A percentile compares a stretch with the other conserved stretches of the same genome.
Conservation (phyloP, 371 early-diverging fungal species). For the Mortierella sp. region DNA sequence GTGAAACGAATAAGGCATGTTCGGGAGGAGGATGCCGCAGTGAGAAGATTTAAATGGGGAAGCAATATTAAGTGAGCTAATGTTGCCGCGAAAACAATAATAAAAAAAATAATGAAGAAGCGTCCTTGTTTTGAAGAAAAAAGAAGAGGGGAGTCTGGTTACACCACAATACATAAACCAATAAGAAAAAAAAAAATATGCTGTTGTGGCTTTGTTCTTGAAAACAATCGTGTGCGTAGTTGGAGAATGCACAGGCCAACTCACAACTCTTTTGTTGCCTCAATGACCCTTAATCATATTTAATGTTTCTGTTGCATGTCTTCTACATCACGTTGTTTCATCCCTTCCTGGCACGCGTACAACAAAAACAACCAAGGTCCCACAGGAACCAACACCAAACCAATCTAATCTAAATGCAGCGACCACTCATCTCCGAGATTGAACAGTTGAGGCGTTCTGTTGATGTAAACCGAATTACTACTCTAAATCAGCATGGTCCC, state of each 20-base stretch:
- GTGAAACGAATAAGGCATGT: not conserved
- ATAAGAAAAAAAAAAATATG: conserved; percentile 11
- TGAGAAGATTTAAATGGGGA: not conserved
- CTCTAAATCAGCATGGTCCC: too few relatives aligned
- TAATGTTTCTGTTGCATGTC: too few relatives aligned
- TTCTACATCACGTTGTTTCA: too few relatives aligned
- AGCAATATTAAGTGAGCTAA: not conserved
- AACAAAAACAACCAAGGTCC: not conserved
- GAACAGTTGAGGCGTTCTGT: conserved; percentile 51
- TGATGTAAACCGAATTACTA: too few relatives aligned
- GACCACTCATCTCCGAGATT: conserved; percentile 43
- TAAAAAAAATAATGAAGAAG: too few relatives aligned
- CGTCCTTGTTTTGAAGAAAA: not conserved
- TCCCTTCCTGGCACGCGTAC: too few relatives aligned
- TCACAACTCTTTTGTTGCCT: too few relatives aligned
- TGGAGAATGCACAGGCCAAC: too few relatives aligned
- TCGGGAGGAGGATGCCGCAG: conserved; percentile 5
- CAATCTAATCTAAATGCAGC: conserved; percentile 25
- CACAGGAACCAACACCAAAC: not conserved
- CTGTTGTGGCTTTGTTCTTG: not conserved
- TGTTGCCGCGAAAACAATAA: too few relatives aligned
- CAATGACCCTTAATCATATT: too few relatives aligned
- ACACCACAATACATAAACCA: not conserved
- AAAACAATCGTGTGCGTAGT: too few relatives aligned
- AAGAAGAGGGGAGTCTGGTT: not conserved